Evolutionary conservation across 1,139 yeast species (phyloP), one percentile per base, ranked within the genome.

Genomic region (Nakaseomyces nivariensis): DNA sequence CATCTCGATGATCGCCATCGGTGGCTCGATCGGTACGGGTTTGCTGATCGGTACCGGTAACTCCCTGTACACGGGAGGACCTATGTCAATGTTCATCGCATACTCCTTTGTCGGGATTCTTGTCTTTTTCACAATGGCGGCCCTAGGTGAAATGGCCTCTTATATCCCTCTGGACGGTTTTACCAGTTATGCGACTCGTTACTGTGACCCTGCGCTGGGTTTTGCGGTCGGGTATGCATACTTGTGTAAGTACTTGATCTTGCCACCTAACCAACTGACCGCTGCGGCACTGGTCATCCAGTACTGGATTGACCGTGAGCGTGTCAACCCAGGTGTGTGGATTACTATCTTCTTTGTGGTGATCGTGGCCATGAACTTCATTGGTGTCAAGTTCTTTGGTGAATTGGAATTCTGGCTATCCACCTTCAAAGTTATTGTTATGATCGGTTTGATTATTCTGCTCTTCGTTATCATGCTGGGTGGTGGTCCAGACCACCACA

Each of bases 141-240:
- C 81, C 13, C 71, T 84, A 49, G 89, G 90, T 46, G 92, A 83
- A 67, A 79, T 84, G 71, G 85, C 88, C n/a, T 74, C 88, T 13
- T 81, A 76, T 58, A 72, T 81, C 50, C 89, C 89, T 22, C 70
- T 82, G 58, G 84, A 81, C 61, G 88, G 88, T 33, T 82, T 82
- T 64, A 79, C 87, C 31, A 82, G 85, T 57, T 83, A 82, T 62
- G 79, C 85, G 51, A 74, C 78, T 48, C 72, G 89, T 54, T 83
- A 81, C 59, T 79, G 78, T 51, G 88, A 82, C 58, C 83, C 81
- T 37, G 78, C 87, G 4, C 72, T 83, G 48, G 90, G 89, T 1
- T 82, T 82, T 66, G 88, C 88, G 3, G 83, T 85, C 61, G 90
- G 89, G 51, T 80, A 80, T 62, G 73, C 75, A 25, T 83, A 83